These are phyloP conservation scores for Lagerstroemia speciosa DNA, from an alignment of 345 rosid species.

Conservation along the genomic window DNA sequence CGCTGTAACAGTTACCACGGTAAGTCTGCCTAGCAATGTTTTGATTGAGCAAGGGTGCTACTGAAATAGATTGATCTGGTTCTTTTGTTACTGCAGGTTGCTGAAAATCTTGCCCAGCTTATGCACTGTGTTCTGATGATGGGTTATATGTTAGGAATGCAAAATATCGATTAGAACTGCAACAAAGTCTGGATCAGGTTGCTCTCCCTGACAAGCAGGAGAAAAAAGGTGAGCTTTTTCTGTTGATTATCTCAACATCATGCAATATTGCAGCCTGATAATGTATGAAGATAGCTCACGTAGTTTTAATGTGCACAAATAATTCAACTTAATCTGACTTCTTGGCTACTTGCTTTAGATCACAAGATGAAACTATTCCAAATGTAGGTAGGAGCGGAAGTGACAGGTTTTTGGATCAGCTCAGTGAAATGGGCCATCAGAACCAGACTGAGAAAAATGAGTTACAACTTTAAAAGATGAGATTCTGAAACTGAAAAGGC, in stretches of 20 bases:
- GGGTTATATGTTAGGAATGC: slow-evolving; percentile 94
- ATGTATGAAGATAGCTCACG: neutral
- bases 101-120: slow-evolving; percentile 95
- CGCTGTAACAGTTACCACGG: slow-evolving; percentile 68
- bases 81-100: slow-evolving; percentile 49
- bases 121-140: slow-evolving; percentile 97
- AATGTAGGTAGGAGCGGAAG: neutral
- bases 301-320: neutral
- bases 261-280: neutral
- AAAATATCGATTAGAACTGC: slow-evolving; percentile 82
- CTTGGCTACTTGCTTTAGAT: neutral
- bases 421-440: neutral
- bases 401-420: neutral
- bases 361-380: neutral
- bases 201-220: slow-evolving; percentile 77
- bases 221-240: slow-evolving; percentile 35
- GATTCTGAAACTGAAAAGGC: no score
- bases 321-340: neutral
- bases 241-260: neutral
- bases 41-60: neutral
- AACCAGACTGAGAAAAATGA: neutral
- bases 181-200: slow-evolving; percentile 82
- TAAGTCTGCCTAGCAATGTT: slow-evolving; percentile 27
- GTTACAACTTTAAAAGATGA: no score
- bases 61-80: neutral